Evolutionary conservation across 352 stramenopile species (phyloP).

Genomic region (Phytophthora sp.): DNA sequence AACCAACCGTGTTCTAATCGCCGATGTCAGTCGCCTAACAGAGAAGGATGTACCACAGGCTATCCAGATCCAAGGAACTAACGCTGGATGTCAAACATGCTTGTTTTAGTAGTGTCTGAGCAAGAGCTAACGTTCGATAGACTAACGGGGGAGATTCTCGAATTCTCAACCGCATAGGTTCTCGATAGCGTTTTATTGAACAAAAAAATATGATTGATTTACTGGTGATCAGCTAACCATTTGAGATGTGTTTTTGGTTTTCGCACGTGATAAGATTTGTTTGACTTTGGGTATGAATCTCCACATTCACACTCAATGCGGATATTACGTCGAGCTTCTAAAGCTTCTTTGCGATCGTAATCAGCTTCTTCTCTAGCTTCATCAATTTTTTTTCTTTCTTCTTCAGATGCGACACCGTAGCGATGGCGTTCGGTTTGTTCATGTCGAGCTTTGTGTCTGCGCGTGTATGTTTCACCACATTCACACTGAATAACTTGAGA

Average conservation of each 20-base stretch:
- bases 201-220: slow-evolving; percentile 12
- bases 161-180: no score
- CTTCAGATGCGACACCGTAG: slow-evolving; percentile 16
- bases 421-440: slow-evolving; percentile 15
- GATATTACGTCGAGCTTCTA: slow-evolving; percentile 5
- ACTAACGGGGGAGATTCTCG: no score
- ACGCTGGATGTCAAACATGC: no score
- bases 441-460: slow-evolving; percentile 15
- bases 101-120: no score
- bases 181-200: neutral
- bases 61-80: no score
- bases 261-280: slow-evolving; percentile 6
- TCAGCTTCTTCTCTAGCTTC: slow-evolving; percentile 6
- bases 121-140: no score
- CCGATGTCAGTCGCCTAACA: no score
- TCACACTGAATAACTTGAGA: slow-evolving; percentile 12
- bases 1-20: no score
- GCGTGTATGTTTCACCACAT: slow-evolving; percentile 25
- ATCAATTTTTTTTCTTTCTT: slow-evolving; percentile 9
- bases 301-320: slow-evolving; percentile 2
- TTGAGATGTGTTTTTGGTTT: neutral
- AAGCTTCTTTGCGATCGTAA: slow-evolving; percentile 1
- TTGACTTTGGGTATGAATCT: neutral
- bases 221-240: slow-evolving; percentile 5
- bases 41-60: no score